Evolutionary conservation across 116 monocot species (phyloP), one percentile per base, ranked within the genome.

Genomic region (Cymodocea nodosa): DNA sequence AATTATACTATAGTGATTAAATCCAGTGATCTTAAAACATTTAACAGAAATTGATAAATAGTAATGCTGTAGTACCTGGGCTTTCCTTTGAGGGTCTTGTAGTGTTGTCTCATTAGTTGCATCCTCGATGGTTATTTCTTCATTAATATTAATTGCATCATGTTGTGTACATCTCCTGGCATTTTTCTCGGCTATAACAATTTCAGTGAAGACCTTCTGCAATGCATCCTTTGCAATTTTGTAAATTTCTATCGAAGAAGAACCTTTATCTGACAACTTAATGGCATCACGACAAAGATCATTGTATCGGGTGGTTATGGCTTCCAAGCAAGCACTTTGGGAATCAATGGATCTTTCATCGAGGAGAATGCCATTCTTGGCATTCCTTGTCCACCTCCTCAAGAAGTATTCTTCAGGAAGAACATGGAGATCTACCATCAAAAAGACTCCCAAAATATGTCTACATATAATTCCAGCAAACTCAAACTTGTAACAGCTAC

Each of bases 131-230:
- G 85, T 78, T 37, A 91, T 80, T 55, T 91, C 97, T 59, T 97
- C 97, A 80, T 97, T 97, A 55, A 97, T 97, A 66, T 97, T 97
- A 62, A 97, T 97, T 50, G 82, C 75, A 71, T 89, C 93, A 40
- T 87, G 74, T 56, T 90, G 90, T 66, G 66, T 71, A 50, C 67
- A 76, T 72, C 67, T 71, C 35, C 67, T 59, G 23, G 50, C 66
- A 77, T 63, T 79, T 70, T 76, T 95, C 49, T 90, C 97, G 23
- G 75, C 80, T 61, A 72, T 59, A 51, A 80, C 60, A 58, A 91
- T 88, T 70, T 97, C 91, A 66, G 71, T 54, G 61, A 85, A 82
- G 48, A 76, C 92, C 72, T 84, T 88, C 44, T 82, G 82, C 37
- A 97, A 56, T 24, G 84, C 83, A 60, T 82, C 82, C 65, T 91